These are phyloP conservation scores for Ramalina intermedia DNA, from an alignment of 495 filamentous ascomycete species.

Conservation along the genomic window DNA sequence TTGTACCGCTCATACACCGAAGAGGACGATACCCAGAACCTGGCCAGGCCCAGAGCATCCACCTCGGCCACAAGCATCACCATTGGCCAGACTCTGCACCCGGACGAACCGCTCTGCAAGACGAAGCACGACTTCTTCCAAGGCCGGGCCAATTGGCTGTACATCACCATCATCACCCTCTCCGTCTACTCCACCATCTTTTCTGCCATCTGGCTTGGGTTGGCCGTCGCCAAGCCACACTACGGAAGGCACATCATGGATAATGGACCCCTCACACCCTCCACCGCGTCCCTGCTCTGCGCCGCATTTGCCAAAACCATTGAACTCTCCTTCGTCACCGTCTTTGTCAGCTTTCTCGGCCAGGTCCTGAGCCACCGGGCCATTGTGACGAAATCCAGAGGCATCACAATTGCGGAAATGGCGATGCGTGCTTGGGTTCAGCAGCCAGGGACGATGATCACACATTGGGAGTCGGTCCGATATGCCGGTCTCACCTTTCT, in stretches of 20 bases:
- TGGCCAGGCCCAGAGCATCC: constrained; percentile 1
- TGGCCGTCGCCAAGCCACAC: constrained; percentile 42
- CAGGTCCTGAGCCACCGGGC: constrained; percentile 56
- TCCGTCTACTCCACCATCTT: constrained; percentile 53
- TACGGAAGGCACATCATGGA: constrained; percentile 41
- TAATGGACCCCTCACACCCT: constrained; percentile 31
- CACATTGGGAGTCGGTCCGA: constrained; percentile 45
- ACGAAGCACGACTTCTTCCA: constrained; percentile 15
- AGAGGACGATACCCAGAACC: constrained; percentile 1
- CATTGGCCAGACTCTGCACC: neutral
- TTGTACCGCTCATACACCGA: neutral
- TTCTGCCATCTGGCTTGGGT: constrained; percentile 46
- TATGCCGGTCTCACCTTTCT: constrained; percentile 46
- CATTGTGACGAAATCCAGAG: constrained; percentile 35
- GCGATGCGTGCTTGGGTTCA: constrained; percentile 47
- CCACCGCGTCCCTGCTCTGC: constrained; percentile 45
- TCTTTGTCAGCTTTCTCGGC: constrained; percentile 59
- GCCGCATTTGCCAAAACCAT: constrained; percentile 57
- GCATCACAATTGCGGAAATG: constrained; percentile 60
- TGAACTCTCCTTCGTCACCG: constrained; percentile 62
- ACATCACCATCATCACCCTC: constrained; percentile 39
- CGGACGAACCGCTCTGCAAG: constrained; percentile 4
- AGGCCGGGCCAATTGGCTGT: constrained; percentile 39
- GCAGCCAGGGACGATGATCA: constrained; percentile 52
- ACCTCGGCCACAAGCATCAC: constrained; percentile 5